Evolutionary conservation across 1,284 basidiomycete species (phyloP).

Genomic region (Trametes hirsuta): DNA sequence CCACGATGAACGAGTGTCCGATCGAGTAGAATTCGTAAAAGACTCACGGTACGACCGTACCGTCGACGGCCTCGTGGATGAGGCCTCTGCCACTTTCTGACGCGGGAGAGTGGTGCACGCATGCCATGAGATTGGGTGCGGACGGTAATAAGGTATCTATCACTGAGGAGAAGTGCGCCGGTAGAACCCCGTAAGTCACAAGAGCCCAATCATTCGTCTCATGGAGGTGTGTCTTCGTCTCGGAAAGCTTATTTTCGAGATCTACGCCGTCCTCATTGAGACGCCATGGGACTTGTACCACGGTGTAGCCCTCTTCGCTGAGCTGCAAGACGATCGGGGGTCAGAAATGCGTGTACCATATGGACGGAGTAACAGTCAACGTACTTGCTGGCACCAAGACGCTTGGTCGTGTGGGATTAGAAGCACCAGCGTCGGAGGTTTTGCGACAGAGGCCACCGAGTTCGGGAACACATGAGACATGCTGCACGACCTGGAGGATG

Average conservation of each 20-base stretch:
- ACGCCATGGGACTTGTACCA: constrained; percentile 37
- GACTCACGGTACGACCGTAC: constrained; percentile 36
- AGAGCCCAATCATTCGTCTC: constrained; percentile 38
- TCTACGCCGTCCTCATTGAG: constrained; percentile 24
- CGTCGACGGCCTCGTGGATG: constrained; percentile 32
- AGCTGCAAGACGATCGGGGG: constrained; percentile 32
- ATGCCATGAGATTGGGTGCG: constrained; percentile 35
- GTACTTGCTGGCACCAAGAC: constrained; percentile 46
- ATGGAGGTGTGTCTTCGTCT: constrained; percentile 9
- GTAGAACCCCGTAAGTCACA: constrained; percentile 42
- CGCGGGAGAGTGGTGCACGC: constrained; percentile 43
- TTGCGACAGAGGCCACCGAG: constrained; percentile 32
- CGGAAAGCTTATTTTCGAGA: constrained; percentile 25
- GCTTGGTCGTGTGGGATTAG: constrained; percentile 34
- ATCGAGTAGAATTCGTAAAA: background rate
- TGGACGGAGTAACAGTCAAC: background rate
- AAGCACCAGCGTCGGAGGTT: constrained; percentile 34
- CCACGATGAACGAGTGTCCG: background rate
- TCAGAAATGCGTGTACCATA: constrained; percentile 2
- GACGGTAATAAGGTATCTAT: constrained; percentile 17
- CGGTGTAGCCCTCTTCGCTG: constrained; percentile 48
- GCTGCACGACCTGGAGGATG: background rate
- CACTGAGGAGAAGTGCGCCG: constrained; percentile 29
- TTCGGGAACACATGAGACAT: constrained; percentile 30
- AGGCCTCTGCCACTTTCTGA: constrained; percentile 33